phyloP scores from a whole-genome alignment of 805 yeast species.

The Saccharomycopsis olivae region DNA sequence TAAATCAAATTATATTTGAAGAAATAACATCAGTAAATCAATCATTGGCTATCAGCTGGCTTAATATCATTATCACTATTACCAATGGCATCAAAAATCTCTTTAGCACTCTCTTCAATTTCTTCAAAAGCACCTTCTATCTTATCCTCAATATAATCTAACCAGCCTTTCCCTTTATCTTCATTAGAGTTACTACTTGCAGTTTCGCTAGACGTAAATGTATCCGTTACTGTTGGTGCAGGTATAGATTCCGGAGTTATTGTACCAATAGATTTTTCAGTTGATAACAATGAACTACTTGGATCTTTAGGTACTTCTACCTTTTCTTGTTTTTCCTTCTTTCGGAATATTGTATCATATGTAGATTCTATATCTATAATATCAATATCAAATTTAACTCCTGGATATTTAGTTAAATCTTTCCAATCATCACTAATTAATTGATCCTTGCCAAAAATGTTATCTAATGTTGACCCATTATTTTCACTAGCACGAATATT shows the following conservation, averaged over 20 bases:
- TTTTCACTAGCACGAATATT: slow-evolving; percentile 40
- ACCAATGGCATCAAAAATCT: slow-evolving; percentile 5
- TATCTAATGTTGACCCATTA: slow-evolving; percentile 38
- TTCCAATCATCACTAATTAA: slow-evolving; percentile 34
- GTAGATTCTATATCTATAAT: slow-evolving; percentile 32
- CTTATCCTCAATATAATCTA: slow-evolving; percentile 1
- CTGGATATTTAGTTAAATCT: slow-evolving; percentile 39
- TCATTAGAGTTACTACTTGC: neutral
- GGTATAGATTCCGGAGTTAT: slow-evolving; percentile 5
- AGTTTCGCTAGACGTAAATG: neutral
- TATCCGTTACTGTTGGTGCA: slow-evolving; percentile 2
- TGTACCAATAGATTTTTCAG: slow-evolving; percentile 1
- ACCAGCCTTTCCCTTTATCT: slow-evolving; percentile 3
- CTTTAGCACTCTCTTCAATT: slow-evolving; percentile 21
- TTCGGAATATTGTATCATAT: slow-evolving; percentile 8
- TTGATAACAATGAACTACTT: slow-evolving; percentile 3
- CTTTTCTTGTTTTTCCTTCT: neutral
- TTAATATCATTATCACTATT: slow-evolving; percentile 10
- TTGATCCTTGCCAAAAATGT: slow-evolving; percentile 23
- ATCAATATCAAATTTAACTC: slow-evolving; percentile 35
- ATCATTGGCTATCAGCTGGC: too few relatives aligned
- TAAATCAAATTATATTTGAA: too few relatives aligned
- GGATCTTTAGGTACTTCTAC: slow-evolving; percentile 5
- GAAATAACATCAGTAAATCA: too few relatives aligned
- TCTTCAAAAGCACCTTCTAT: slow-evolving; percentile 17